Base-by-base conservation (phyloP, 345 rosid species). In the Pseudoturritis turrita region DNA sequence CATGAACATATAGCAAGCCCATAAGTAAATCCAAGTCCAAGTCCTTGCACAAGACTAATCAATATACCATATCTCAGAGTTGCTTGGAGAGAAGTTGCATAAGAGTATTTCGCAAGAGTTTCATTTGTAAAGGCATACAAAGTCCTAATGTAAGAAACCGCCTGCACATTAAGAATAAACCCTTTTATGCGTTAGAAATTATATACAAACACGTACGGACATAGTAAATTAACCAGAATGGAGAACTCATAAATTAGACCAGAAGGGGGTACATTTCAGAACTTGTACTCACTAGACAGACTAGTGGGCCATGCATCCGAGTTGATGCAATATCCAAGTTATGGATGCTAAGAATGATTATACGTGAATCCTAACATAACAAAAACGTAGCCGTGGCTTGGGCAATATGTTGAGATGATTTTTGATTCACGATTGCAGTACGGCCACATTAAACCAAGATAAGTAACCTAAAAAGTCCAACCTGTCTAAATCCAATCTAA, bases 1-100 rank as follows among this genome's bases (percentile, higher is more conserved):
- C 99, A 95, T 72, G 99, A 95, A 77, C 99, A 95, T 75, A 95
- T 91, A 22, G 99, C 99, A 76, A 95, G 99, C 40, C 99, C 99
- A 85, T 95, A 95, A 3, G 99, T 95, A 81, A 95, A 91, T 64
- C 99, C 99, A 72, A 95, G 97, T 54, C 99, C 99, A 77, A 95
- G 97, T 70, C 99, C 99, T 95, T 95, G 99, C 79, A 95, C 99
- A 68, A 91, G 99, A 74, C 99, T 95, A 63, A 95, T 95, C 77
- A 88, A 67, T 46, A 95, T 88, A 73, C 99, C 99, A 81, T 91
- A 95, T 86, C 96, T 83, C 81, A 95, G 75, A 69, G 99, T 95
- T 70, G 96, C 99, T 86, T 95, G 97, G 37, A 95, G 82, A 25
- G 99, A 91, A 76, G 91, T 95, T 60, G 99, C 99, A 82, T 95